Conservation (phyloP, 2,329 filamentous ascomycete genomes). For the Anisogramma anomala region DNA sequence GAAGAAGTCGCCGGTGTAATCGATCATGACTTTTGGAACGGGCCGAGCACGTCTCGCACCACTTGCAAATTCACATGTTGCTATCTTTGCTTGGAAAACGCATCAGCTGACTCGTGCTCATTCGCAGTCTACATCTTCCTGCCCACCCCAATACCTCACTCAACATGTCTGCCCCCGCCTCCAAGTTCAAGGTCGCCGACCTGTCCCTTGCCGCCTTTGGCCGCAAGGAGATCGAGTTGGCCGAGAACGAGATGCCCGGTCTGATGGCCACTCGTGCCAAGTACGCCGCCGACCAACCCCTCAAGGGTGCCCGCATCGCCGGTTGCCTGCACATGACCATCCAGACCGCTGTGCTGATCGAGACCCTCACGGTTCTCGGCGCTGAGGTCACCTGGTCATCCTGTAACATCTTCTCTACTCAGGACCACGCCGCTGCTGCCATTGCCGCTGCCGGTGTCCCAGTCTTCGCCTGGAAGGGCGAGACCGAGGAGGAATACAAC, state of each 20-base stretch:
- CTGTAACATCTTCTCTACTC: conserved; percentile 99
- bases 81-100: too few relatives aligned
- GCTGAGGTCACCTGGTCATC: conserved; percentile 98
- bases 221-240: conserved; percentile 97
- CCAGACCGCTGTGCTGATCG: conserved; percentile 97
- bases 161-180: conserved; percentile 66
- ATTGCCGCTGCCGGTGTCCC: conserved; percentile 89
- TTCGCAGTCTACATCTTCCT: not conserved
- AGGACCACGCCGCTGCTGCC: conserved; percentile 95
- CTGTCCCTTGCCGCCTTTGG: conserved; percentile 95
- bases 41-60: too few relatives aligned
- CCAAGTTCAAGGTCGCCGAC: conserved; percentile 98
- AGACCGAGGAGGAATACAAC: conserved; percentile 99
- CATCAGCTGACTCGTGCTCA: conserved; percentile 7
- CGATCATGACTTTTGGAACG: too few relatives aligned
- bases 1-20: too few relatives aligned
- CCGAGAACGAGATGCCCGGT: conserved; percentile 95
- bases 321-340: conserved; percentile 99
- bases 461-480: conserved; percentile 69
- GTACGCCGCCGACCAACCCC: conserved; percentile 86
- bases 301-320: conserved; percentile 89
- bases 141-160: not conserved
- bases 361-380: conserved; percentile 88
- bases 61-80: too few relatives aligned
- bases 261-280: conserved; percentile 89